Percentiles rank a stretch among this genome's conserved stretches.
Evolutionary conservation across 805 yeast species (phyloP).

Genomic region (Alloascoidea africana): DNA sequence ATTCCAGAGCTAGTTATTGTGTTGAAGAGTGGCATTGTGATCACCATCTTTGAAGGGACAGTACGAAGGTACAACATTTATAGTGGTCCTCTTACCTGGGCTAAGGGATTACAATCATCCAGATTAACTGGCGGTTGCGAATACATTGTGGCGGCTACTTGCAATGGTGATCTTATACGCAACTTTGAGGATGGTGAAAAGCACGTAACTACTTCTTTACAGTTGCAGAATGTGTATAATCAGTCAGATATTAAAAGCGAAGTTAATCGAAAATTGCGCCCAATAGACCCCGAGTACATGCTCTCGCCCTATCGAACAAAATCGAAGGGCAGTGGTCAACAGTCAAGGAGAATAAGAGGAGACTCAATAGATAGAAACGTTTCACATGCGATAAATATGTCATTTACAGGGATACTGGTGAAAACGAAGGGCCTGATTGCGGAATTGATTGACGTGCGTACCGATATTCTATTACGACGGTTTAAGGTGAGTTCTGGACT

Average conservation of each 20-base stretch:
- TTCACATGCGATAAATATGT: slow-evolving; percentile 21
- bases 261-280: not conserved
- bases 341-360: no score
- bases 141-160: slow-evolving; percentile 40
- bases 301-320: no score
- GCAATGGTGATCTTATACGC: slow-evolving; percentile 36
- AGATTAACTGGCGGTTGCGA: slow-evolving; percentile 69
- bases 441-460: slow-evolving; percentile 62
- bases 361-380: no score
- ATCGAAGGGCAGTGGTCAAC: not conserved
- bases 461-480: slow-evolving; percentile 53
- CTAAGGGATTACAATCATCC: slow-evolving; percentile 48
- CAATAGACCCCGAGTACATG: no score
- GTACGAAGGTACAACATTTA: no score
- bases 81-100: slow-evolving; percentile 25
- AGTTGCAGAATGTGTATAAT: slow-evolving; percentile 21
- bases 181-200: slow-evolving; percentile 44
- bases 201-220: slow-evolving; percentile 44
- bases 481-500: slow-evolving; percentile 49
- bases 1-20: slow-evolving; percentile 35
- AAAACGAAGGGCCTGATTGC: slow-evolving; percentile 40
- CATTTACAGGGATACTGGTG: slow-evolving; percentile 63
- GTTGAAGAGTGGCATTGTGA: slow-evolving; percentile 31
- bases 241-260: not conserved
- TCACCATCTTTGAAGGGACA: slow-evolving; percentile 9